These are phyloP conservation scores for Urostyla sp. DNA, from an alignment of 73 alveolate species.

Conservation along the genomic window DNA sequence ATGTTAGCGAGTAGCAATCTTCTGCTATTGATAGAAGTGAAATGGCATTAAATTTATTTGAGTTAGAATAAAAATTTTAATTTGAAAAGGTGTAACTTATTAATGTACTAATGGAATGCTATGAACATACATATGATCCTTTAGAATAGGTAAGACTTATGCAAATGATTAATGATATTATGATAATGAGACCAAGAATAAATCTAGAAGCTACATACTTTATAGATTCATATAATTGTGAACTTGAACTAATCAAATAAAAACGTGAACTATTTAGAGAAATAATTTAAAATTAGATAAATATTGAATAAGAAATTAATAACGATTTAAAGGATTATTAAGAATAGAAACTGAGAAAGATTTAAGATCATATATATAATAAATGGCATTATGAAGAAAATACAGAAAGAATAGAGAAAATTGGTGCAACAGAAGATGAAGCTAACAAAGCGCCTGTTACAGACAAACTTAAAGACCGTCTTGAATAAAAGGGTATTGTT, in stretches of 20 bases:
- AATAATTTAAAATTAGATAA: not conserved
- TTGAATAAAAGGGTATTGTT: conserved; percentile 36
- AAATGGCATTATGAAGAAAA: conserved; percentile 33
- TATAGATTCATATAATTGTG: conserved; percentile 27
- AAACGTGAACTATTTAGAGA: conserved; percentile 35
- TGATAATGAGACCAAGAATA: conserved; percentile 44
- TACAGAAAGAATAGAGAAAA: conserved; percentile 17
- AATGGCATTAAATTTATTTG: conserved; percentile 8
- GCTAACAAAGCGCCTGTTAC: conserved; percentile 25
- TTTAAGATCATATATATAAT: conserved; percentile 38
- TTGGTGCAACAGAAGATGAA: conserved; percentile 26
- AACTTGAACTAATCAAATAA: conserved; percentile 24
- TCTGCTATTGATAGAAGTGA: conserved; percentile 54
- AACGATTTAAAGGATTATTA: not conserved
- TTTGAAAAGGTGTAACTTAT: conserved; percentile 41
- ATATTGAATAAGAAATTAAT: conserved; percentile 30
- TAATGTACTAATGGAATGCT: conserved; percentile 11
- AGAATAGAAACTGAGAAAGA: conserved; percentile 47
- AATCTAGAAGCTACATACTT: conserved; percentile 49
- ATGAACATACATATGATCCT: conserved; percentile 52
- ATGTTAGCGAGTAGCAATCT: conserved; percentile 12
- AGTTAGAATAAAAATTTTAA: conserved; percentile 7
- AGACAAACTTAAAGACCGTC: conserved; percentile 14
- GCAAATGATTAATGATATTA: conserved; percentile 31
- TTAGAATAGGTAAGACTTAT: conserved; percentile 32